phyloP scores from a whole-genome alignment of 2,329 filamentous ascomycete genomes.

The Huntiella decipiens region DNA sequence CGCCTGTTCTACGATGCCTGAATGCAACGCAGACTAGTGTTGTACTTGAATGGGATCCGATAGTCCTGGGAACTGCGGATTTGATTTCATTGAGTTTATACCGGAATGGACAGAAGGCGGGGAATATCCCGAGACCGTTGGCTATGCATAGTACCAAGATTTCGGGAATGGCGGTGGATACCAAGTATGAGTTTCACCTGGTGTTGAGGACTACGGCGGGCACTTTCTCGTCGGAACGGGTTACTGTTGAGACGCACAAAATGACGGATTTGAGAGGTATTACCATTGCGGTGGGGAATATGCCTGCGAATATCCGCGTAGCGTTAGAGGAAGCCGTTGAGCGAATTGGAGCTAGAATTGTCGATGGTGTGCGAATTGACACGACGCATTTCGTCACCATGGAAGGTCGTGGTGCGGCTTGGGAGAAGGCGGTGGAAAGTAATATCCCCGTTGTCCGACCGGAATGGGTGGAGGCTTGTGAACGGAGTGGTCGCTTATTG shows the following conservation, averaged over 20 bases:
- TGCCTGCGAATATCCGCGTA: conserved; percentile 56
- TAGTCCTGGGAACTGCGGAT: conserved; percentile 80
- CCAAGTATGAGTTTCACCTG: conserved; percentile 86
- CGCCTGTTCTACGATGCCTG: conserved; percentile 70
- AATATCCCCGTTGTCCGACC: conserved; percentile 94
- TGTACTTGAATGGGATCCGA: conserved; percentile 93
- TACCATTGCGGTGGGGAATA: conserved; percentile 76
- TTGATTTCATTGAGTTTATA: conserved; percentile 78
- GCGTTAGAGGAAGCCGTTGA: conserved; percentile 58
- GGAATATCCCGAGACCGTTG: conserved; percentile 72
- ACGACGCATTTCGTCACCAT: conserved; percentile 97
- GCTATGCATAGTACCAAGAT: conserved; percentile 94
- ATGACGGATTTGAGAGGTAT: conserved; percentile 96
- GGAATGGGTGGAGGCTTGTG: conserved; percentile 95
- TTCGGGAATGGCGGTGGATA: conserved; percentile 85
- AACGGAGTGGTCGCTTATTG: conserved; percentile 77
- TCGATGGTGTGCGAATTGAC: conserved; percentile 81
- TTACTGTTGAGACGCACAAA: conserved; percentile 83
- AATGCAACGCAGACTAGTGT: conserved; percentile 98
- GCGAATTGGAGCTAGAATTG: conserved; percentile 79
- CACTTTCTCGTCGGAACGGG: conserved; percentile 64
- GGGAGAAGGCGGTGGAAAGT: conserved; percentile 95
- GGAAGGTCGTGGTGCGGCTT: conserved; percentile 70
- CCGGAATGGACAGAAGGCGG: conserved; percentile 91
- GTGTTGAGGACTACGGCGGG: conserved; percentile 81